Base-by-base conservation (phyloP, 352 stramenopile species). In the Pythium brachiatum region DNA sequence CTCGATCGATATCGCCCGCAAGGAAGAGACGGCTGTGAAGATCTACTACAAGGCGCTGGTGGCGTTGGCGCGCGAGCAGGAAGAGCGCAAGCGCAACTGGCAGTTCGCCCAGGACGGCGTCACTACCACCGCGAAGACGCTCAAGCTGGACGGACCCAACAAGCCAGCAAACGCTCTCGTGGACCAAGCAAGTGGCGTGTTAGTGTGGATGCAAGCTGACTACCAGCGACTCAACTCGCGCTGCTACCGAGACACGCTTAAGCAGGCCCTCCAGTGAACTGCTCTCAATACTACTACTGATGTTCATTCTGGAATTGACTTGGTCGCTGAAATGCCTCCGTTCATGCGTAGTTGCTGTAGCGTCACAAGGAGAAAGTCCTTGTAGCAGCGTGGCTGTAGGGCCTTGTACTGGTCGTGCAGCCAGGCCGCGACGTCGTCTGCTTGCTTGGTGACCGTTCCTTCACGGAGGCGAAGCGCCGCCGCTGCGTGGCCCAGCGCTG, bases 1-100 rank as follows among this genome's bases (percentile, higher is more conserved):
- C 9, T 80, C 61, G 38, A 85, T 88, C 44, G 78, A 88, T 59
- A 82, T 85, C 38, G 76, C 73, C 9, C 61, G 64, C 7, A 82
- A 83, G 36, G 78, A 88, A 43, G 74, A 85, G 51, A 48, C 60
- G 20, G 54, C 65, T 31, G 76, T 77, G 32, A 81, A 85, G 48
- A 44, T 51, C 0, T 78, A 82, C 67, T 87, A 87, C 70, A 79
- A 81, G 62, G 74, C 65, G 44, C 50, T 88, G 44, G 41, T 83
- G 44, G 53, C 78, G 29, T 67, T 88, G 13, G 43, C 51, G 7
- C 64, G 78, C 15, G 76, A 79, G 53, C 78, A 88, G 36, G 44
- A 81, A 20, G 20, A 64, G n/a, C 69, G 73, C 11, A 46, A 34
- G 2, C 69, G 64, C 43, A 72, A 43, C 12, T 86, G 74, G 79